A percentile compares a stretch with the other conserved stretches of the same genome.
These are phyloP conservation scores for Colletotrichum somersetense DNA, from an alignment of 2,329 filamentous ascomycete species.

Conservation along the genomic window DNA sequence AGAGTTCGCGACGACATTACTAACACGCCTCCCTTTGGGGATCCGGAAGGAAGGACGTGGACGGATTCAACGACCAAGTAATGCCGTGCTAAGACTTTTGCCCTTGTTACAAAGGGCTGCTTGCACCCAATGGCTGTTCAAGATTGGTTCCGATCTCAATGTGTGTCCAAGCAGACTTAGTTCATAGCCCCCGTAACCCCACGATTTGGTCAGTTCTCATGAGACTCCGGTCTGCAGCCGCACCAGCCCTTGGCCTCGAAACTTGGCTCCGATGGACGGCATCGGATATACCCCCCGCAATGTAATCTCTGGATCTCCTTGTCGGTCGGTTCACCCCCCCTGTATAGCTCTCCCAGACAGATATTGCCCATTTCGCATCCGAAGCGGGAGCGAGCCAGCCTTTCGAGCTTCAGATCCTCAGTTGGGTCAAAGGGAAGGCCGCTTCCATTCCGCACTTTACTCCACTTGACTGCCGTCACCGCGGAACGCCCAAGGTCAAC, in stretches of 20 bases:
- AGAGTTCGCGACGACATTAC: not conserved
- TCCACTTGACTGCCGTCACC: slow-evolving; percentile 26
- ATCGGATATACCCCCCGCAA: slow-evolving; percentile 3
- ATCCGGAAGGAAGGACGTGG: not conserved
- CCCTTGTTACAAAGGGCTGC: not conserved
- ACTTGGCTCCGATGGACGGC: not conserved
- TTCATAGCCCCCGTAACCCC: slow-evolving; percentile 12
- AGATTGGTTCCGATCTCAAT: slow-evolving; percentile 20
- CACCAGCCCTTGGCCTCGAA: slow-evolving; percentile 15
- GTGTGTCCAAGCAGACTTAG: slow-evolving; percentile 8
- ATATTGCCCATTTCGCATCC: not conserved
- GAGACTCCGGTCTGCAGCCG: slow-evolving; percentile 15
- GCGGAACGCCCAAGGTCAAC: slow-evolving; percentile 4
- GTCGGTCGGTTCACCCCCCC: not conserved
- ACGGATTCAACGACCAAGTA: not conserved
- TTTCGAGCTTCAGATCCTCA: slow-evolving; percentile 1
- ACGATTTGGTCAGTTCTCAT: slow-evolving; percentile 35
- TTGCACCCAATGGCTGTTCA: slow-evolving; percentile 14
- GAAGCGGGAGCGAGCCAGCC: not conserved
- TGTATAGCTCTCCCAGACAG: slow-evolving; percentile 5
- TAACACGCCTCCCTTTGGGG: not conserved
- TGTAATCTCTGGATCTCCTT: not conserved
- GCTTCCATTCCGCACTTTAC: slow-evolving; percentile 2
- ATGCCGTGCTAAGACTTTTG: not conserved
- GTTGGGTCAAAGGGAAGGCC: slow-evolving; percentile 20